A percentile compares a stretch with the other conserved stretches of the same genome.
Evolutionary conservation across 176 grass and related monocot genomes (phyloP).

Genomic region (Triticum urartu): DNA sequence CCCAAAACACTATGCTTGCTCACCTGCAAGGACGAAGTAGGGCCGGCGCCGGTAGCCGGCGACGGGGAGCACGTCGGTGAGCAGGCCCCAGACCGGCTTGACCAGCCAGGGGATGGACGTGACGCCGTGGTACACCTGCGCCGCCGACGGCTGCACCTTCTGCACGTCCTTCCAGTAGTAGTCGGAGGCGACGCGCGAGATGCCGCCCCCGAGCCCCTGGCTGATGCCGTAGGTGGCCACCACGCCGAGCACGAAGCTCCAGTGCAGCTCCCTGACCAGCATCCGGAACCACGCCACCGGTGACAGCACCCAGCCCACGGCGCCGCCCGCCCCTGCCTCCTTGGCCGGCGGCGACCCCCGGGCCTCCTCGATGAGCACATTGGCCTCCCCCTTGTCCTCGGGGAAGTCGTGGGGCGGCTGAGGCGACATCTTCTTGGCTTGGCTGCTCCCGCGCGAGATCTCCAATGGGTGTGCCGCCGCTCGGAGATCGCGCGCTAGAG

Average conservation of each 20-base stretch:
- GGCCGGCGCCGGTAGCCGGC: constrained; percentile 77
- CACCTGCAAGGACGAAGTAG: constrained; percentile 83
- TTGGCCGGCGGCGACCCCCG: constrained; percentile 5
- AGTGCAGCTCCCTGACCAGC: constrained; percentile 75
- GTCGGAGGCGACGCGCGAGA: constrained; percentile 69
- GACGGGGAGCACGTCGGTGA: constrained; percentile 86
- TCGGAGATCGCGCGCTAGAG: constrained; percentile 8
- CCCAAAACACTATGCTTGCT: not conserved
- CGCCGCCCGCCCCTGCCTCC: not conserved
- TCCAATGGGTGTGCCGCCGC: not conserved
- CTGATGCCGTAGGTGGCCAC: constrained; percentile 62
- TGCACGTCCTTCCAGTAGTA: constrained; percentile 99
- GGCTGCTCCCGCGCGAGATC: constrained; percentile 16
- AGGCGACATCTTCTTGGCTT: constrained; percentile 31
- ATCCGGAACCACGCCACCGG: constrained; percentile 72
- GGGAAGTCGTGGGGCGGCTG: constrained; percentile 8
- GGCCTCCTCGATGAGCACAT: constrained; percentile 38
- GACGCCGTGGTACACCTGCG: constrained; percentile 92
- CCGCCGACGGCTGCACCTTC: constrained; percentile 73
- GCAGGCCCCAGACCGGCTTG: constrained; percentile 85
- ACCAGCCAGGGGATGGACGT: constrained; percentile 82
- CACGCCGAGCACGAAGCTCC: constrained; percentile 82
- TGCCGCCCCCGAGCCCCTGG: constrained; percentile 71
- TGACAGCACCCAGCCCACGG: constrained; percentile 20
- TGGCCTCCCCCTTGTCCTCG: constrained; percentile 50